A percentile compares a stretch with the other conserved stretches of the same genome.
Evolutionary conservation across 2,329 filamentous ascomycete species (phyloP).

Genomic region (Penicillium sp.): DNA sequence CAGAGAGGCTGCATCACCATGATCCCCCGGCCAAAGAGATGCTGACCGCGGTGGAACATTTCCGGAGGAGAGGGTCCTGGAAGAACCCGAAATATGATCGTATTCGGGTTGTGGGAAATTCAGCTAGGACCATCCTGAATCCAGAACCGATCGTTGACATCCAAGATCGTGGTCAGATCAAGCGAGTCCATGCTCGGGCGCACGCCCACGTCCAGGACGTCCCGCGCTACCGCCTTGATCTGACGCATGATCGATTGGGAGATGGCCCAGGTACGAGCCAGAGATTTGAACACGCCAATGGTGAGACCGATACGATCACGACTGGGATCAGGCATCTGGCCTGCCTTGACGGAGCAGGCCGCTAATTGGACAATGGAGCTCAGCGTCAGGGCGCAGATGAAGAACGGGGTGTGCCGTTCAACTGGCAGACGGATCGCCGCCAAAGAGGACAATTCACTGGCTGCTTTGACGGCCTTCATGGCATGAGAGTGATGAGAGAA

Average conservation of each 20-base stretch:
- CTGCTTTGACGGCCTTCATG: conserved; percentile 76
- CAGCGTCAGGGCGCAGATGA: conserved; percentile 76
- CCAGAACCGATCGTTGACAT: conserved; percentile 38
- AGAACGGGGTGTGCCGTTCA: conserved; percentile 77
- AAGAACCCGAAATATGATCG: neutral
- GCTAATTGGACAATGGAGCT: conserved; percentile 80
- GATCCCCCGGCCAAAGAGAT: neutral
- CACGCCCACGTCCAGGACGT: conserved; percentile 57
- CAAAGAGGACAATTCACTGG: conserved; percentile 75
- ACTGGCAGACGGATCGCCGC: conserved; percentile 61
- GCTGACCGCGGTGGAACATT: neutral
- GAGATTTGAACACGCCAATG: conserved; percentile 70
- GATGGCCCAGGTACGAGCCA: conserved; percentile 72
- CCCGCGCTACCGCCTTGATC: conserved; percentile 76
- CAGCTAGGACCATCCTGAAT: conserved; percentile 30
- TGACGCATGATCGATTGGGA: conserved; percentile 70
- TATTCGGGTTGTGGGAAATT: neutral
- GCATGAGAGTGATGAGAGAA: conserved; percentile 61
- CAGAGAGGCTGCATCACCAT: neutral
- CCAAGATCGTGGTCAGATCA: conserved; percentile 37
- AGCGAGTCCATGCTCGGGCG: conserved; percentile 39
- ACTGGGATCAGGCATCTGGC: conserved; percentile 58
- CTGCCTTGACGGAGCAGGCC: conserved; percentile 66
- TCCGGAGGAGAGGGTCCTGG: neutral
- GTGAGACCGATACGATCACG: conserved; percentile 75